Percentiles rank a stretch among this genome's conserved stretches.
Evolutionary conservation across 805 yeast genomes (phyloP).

Genomic region (Yamadazyma sp.): DNA sequence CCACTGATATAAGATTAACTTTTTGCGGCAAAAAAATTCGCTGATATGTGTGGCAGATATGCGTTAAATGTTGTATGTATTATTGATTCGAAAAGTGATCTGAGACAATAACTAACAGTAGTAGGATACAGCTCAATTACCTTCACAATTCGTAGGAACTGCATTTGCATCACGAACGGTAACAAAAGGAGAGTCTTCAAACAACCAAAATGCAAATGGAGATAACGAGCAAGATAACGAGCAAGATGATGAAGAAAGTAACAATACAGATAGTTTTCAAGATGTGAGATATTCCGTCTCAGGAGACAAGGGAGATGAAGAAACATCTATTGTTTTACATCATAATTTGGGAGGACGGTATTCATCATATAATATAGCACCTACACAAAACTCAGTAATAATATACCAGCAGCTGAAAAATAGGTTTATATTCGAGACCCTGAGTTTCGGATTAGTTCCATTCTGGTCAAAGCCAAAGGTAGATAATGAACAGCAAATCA

Average conservation of each 20-base stretch:
- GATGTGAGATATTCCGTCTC: not conserved
- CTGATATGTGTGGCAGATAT: conserved; percentile 62
- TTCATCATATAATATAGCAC: conserved; percentile 58
- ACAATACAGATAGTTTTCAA: not conserved
- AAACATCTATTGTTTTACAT: conserved; percentile 6
- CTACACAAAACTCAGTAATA: conserved; percentile 52
- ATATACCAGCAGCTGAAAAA: conserved; percentile 16
- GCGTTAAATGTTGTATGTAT: conserved; percentile 41
- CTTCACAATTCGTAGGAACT: conserved; percentile 23
- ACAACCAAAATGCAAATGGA: conserved; percentile 1
- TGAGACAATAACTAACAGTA: conserved; percentile 5
- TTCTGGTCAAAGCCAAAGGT: conserved; percentile 52
- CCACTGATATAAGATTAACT: too few relatives aligned
- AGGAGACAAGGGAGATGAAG: conserved; percentile 1
- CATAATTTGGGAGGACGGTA: conserved; percentile 15
- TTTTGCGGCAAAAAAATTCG: too few relatives aligned
- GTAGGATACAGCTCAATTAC: conserved; percentile 26
- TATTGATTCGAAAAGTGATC: not conserved
- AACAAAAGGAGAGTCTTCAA: not conserved
- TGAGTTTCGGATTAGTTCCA: conserved; percentile 84
- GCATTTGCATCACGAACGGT: conserved; percentile 11
- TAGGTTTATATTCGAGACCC: conserved; percentile 39
- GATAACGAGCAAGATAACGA: not conserved
- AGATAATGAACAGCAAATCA: conserved; percentile 20
- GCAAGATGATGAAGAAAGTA: not conserved